Percentiles rank a stretch among this genome's conserved stretches.
Evolutionary conservation across 1,139 yeast genomes (phyloP).

Genomic region (Eremothecium cymbalariae): DNA sequence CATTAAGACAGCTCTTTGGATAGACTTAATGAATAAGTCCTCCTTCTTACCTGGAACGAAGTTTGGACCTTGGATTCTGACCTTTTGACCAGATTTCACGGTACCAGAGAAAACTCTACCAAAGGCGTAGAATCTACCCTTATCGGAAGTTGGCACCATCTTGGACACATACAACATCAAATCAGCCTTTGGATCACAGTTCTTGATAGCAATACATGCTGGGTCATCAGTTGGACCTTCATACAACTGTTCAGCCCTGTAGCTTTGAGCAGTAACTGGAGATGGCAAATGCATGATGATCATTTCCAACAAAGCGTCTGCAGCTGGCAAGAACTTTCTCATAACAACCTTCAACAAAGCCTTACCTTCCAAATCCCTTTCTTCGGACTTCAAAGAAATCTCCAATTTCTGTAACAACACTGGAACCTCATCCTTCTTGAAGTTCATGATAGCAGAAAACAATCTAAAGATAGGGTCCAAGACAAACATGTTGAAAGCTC

Average conservation of each 20-base stretch:
- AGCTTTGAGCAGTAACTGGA: constrained; percentile 97
- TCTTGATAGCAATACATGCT: constrained; percentile 83
- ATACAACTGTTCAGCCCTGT: constrained; percentile 99
- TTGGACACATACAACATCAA: constrained; percentile 99
- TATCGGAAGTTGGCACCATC: constrained; percentile 99
- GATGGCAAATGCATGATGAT: constrained; percentile 98
- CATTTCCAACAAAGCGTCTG: constrained; percentile 99
- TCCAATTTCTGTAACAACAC: constrained; percentile 85
- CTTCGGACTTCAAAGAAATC: constrained; percentile 82
- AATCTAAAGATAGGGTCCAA: constrained; percentile 99
- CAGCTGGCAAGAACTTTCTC: constrained; percentile 99
- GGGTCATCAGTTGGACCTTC: constrained; percentile 98
- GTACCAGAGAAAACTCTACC: constrained; percentile 99
- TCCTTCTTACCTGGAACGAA: constrained; percentile 97
- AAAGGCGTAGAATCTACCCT: constrained; percentile 99
- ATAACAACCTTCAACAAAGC: constrained; percentile 96
- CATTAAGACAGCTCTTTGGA: constrained; percentile 99
- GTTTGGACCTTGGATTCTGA: constrained; percentile 99
- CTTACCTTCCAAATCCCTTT: constrained; percentile 97
- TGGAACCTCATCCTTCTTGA: constrained; percentile 94
- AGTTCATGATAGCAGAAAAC: constrained; percentile 92
- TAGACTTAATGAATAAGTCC: constrained; percentile 92
- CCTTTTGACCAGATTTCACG: constrained; percentile 97
- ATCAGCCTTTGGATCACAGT: constrained; percentile 98
- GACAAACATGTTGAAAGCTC: constrained; percentile 99